A percentile compares a stretch with the other conserved stretches of the same genome.
phyloP scores from a whole-genome alignment of 2,329 filamentous ascomycete species.

The Aspergillus texensis region DNA sequence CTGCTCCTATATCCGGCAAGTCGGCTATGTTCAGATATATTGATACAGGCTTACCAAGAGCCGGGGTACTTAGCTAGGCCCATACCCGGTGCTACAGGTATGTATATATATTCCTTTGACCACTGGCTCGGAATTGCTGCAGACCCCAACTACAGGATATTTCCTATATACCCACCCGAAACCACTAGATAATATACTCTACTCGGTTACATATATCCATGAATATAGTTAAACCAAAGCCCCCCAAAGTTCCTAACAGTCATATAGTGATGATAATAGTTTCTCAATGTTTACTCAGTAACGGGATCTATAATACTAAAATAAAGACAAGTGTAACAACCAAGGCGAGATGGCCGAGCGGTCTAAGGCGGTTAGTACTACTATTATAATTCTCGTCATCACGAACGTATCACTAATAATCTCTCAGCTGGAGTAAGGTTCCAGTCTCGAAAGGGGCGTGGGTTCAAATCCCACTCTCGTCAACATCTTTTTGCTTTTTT shows the following conservation, averaged over 20 bases:
- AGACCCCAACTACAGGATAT: too few species aligned
- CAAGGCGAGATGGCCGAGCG: conserved; percentile 7
- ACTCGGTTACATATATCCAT: background rate
- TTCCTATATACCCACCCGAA: background rate
- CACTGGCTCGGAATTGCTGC: too few species aligned
- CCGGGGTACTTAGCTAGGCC: too few species aligned
- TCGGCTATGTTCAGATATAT: too few species aligned
- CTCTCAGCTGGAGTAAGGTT: conserved; percentile 5
- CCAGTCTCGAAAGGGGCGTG: conserved; percentile 7
- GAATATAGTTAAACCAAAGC: background rate
- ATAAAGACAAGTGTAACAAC: background rate
- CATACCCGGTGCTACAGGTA: too few species aligned
- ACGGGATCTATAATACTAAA: background rate
- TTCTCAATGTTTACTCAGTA: background rate
- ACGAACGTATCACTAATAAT: too few species aligned
- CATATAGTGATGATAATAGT: background rate
- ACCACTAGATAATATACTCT: background rate
- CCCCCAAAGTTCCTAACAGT: background rate
- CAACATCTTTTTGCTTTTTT: background rate
- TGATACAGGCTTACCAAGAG: too few species aligned
- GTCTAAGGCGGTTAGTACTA: background rate
- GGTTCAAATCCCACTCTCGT: conserved; percentile 8
- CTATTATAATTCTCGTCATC: too few species aligned
- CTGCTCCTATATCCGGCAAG: too few species aligned
- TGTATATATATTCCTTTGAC: too few species aligned